These are phyloP conservation scores for Gypsophila paniculata DNA, from an alignment of 179 eudicot species.

Conservation along the genomic window DNA sequence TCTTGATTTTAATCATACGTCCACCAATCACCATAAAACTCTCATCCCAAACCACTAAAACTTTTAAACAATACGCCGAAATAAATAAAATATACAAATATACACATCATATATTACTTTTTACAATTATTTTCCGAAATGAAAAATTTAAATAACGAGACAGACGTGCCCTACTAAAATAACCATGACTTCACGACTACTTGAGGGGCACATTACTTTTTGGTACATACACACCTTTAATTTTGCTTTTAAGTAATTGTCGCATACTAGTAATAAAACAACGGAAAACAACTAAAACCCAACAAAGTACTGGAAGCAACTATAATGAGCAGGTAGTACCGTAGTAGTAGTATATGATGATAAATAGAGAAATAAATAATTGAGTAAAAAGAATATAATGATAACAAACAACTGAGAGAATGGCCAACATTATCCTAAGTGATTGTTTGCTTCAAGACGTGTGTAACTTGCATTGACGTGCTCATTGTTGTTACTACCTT, in stretches of 20 bases:
- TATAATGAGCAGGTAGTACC: not conserved
- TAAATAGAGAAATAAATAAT: not conserved
- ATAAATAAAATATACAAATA: too few relatives aligned
- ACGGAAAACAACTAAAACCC: not conserved
- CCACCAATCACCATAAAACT: too few relatives aligned
- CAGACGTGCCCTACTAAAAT: constrained; percentile 1
- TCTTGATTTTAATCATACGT: too few relatives aligned
- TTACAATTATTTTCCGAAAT: too few relatives aligned
- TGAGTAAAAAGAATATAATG: constrained; percentile 1
- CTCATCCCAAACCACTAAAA: too few relatives aligned
- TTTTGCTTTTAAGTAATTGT: constrained; percentile 3
- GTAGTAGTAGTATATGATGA: not conserved
- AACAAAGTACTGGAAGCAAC: constrained; percentile 1
- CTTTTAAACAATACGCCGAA: too few relatives aligned
- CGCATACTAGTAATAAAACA: not conserved
- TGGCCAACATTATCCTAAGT: not conserved
- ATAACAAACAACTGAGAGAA: not conserved
- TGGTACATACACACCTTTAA: not conserved
- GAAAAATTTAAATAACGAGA: not conserved
- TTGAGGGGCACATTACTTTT: not conserved
- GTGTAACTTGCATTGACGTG: constrained; percentile 10
- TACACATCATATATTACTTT: too few relatives aligned
- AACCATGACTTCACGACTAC: not conserved
- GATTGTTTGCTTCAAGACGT: not conserved
- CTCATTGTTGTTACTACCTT: not conserved